Evolutionary conservation across 2,329 filamentous ascomycete genomes (phyloP), one percentile per base, ranked within the genome.

Genomic region (Chrysosphaeria jannelii): DNA sequence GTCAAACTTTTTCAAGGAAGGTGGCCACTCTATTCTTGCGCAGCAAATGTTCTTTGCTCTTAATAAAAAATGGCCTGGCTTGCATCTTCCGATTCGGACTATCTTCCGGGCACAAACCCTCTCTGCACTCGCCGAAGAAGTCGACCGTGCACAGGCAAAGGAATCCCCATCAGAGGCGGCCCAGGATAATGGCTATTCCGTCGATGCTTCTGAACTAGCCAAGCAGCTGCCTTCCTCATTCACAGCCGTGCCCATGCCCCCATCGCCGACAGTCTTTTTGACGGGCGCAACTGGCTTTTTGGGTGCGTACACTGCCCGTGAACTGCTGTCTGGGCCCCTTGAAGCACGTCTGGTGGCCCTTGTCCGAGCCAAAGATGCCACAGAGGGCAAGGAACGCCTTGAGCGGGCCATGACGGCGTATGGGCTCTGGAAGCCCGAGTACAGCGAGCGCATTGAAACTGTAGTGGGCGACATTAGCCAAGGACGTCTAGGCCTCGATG

Each of bases 281-380:
- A 91, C 79, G 3, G 78, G 81, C 20, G 76, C 74, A 4, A 91
- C 79, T 5, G 79, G 79, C 3, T 91, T 91, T 50, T 45, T 91
- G 11, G 79, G 79, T 14, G 58, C 72, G 0, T 88, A 78, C 36
- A 50, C 91, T 8, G 48, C 88, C 15, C 57, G 57, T 26, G 74
- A 89, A 26, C 44, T 90, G 2, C 51, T 91, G 2, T 56, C 57
- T 19, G 52, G 68, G 13, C 46, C 49, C 7, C 45, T 46, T 10
- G 42, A 46, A 10, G 47, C 60, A 9, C 65, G 57, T 32, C 52
- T 89, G 7, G 62, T 89, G 27, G 64, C 67, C 1, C 65, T 79
- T 27, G 68, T 89, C 4, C 67, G 78, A 24, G 63, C 63, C 19
- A 64, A 67, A 39, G 59, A 61, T 27, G 36, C 52, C 4, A 40